Percentiles rank a stretch among this genome's conserved stretches.
Evolutionary conservation across 2,329 filamentous ascomycete species (phyloP).

Genomic region (Blastomyces emzantsi): DNA sequence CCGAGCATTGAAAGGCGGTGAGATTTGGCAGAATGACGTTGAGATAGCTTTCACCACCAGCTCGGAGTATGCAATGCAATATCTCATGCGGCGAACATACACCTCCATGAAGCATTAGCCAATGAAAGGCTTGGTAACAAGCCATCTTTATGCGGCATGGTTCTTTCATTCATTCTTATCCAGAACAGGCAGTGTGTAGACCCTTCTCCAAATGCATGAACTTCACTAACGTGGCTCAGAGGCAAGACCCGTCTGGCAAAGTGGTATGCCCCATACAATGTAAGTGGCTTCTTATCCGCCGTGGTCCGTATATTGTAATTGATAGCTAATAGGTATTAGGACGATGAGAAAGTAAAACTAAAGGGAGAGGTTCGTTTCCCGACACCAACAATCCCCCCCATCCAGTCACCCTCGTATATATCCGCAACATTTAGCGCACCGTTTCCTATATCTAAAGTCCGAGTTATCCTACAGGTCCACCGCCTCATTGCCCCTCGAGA

Average conservation of each 20-base stretch:
- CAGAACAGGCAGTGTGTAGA: conserved; percentile 72
- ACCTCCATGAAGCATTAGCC: conserved; percentile 7
- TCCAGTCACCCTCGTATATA: neutral
- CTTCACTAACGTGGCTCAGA: conserved; percentile 42
- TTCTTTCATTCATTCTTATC: conserved; percentile 82
- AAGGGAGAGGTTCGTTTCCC: conserved; percentile 71
- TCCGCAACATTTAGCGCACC: no score
- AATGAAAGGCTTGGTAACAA: conserved; percentile 1
- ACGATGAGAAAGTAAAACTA: conserved; percentile 98
- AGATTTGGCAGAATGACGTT: neutral
- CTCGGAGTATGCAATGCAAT: neutral
- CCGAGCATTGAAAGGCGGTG: neutral
- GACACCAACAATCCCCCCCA: no score
- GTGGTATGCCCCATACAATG: conserved; percentile 96
- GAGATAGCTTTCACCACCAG: neutral
- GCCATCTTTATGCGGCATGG: conserved; percentile 30
- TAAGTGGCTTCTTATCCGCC: conserved; percentile 31
- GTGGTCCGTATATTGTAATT: neutral
- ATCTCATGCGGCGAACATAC: neutral
- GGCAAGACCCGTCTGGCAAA: conserved; percentile 97
- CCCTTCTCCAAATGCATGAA: conserved; percentile 11
- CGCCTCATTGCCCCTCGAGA: conserved; percentile 94
- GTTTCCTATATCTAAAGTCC: neutral
- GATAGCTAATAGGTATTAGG: conserved; percentile 37
- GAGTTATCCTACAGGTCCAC: conserved; percentile 58